Evolutionary conservation across 345 rosid genomes (phyloP), one percentile per base, ranked within the genome.

Genomic region (Cardamine chenopodiifolia): DNA sequence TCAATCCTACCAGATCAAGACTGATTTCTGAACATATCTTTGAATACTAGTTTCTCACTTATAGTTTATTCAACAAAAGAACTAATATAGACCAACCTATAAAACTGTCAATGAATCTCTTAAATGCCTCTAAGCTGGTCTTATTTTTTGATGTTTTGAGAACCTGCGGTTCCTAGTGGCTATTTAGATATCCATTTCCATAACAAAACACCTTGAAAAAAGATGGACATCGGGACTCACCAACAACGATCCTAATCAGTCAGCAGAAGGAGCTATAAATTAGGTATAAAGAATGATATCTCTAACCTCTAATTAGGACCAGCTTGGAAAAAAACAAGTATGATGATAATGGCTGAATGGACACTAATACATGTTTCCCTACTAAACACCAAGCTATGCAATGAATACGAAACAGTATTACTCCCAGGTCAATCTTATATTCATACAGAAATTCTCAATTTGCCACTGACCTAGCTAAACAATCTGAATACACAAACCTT

Each of bases 401-500:
- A n/a, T 32, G 49, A 42, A 73, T 40, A 6, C 6, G 18, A n/a
- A 54, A 25, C n/a, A 5, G 39, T 45, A 22, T 32, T 1, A 19
- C 49, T 64, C 71, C 62, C 68, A 68, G 4, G 20, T 15, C 35
- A 68, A 2, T 48, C 68, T 28, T 58, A 11, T 8, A 50, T 32
- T 14, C 70, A 62, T 3, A 70, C 22, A 8, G 0, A 44, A 70
- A 62, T 14, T 42, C 59, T 62, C 60, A 62, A 55, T 55, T 17
- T 56, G 31, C 17, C 31, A 58, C 15, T 67, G 34, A 68, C 19
- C 69, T 58, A 52, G 22, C 68, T 25, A 35, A 3, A 34, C 0
- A 54, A 76, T 53, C 22, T 64, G 26, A 35, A 5, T 25, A 4
- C 54, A 56, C 22, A 39, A 76, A 76, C 66, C 72, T 76, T 65